Evolutionary conservation across 1,139 yeast genomes (phyloP).

Genomic region (Taphrina confusa): DNA sequence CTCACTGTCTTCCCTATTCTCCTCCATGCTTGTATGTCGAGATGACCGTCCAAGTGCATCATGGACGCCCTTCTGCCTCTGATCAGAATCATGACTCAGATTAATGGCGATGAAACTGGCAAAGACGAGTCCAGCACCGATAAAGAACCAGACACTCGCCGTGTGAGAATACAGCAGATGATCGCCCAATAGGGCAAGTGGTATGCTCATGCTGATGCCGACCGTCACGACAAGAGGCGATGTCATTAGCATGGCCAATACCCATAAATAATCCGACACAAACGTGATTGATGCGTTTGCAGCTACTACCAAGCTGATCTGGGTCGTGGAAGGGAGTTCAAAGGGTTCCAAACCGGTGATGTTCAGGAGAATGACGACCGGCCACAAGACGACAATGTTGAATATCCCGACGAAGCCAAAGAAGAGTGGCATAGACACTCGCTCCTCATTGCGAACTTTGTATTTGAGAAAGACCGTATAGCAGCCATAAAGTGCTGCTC

Average conservation of each 20-base stretch:
- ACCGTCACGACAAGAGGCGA: conserved; percentile 94
- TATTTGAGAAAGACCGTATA: conserved; percentile 82
- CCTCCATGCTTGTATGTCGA: no score
- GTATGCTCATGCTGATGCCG: conserved; percentile 88
- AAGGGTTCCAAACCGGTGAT: conserved; percentile 65
- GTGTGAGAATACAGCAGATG: conserved; percentile 66
- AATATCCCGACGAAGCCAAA: conserved; percentile 93
- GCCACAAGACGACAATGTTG: conserved; percentile 79
- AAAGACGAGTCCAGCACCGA: conserved; percentile 80
- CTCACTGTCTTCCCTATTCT: no score
- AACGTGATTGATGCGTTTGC: conserved; percentile 76
- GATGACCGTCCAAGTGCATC: no score
- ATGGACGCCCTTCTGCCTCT: conserved; percentile 60
- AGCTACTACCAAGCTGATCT: conserved; percentile 58
- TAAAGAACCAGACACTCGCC: conserved; percentile 62
- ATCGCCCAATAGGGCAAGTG: conserved; percentile 92
- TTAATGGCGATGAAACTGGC: conserved; percentile 82
- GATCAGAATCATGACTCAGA: conserved; percentile 53
- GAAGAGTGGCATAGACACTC: conserved; percentile 79
- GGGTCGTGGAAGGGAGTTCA: conserved; percentile 62
- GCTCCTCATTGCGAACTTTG: conserved; percentile 68
- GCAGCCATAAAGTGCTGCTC: conserved; percentile 87
- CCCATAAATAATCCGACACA: conserved; percentile 92
- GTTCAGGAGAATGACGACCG: conserved; percentile 67
- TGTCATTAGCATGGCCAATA: conserved; percentile 86